phyloP scores from a whole-genome alignment of 768 basidiomycete genomes.

The Agaricus sinodeliciosus region DNA sequence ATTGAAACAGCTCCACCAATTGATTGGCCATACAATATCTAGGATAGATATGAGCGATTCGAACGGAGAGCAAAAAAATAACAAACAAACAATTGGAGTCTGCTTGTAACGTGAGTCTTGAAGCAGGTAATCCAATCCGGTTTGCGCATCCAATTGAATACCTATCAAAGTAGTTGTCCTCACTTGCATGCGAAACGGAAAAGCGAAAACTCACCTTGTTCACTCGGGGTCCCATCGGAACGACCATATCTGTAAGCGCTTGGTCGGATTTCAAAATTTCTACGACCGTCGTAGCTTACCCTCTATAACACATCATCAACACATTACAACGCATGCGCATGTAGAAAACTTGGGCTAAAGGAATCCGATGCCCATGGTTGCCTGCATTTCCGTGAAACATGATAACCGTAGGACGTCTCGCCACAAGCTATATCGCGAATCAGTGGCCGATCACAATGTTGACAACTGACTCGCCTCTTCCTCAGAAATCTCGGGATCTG shows the following conservation, averaged over 20 bases:
- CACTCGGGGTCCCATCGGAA: conserved; percentile 82
- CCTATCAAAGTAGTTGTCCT: conserved; percentile 31
- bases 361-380: conserved; percentile 86
- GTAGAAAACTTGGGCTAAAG: conserved; percentile 78
- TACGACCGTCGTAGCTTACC: conserved; percentile 41
- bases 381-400: conserved; percentile 94
- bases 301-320: conserved; percentile 89
- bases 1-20: conserved; percentile 94
- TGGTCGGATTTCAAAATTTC: neutral
- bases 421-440: conserved; percentile 27
- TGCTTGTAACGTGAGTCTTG: conserved; percentile 55
- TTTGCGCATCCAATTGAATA: conserved; percentile 79
- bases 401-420: conserved; percentile 72
- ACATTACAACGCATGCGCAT: conserved; percentile 86
- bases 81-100: conserved; percentile 65
- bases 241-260: conserved; percentile 62
- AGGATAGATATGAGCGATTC: neutral
- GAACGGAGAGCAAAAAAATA: neutral
- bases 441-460: no score
- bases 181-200: neutral
- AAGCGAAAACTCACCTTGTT: conserved; percentile 49
- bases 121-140: conserved; percentile 68
- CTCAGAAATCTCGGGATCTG: conserved; percentile 36
- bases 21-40: conserved; percentile 79
- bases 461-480: conserved; percentile 45